A percentile compares a stretch with the other conserved stretches of the same genome.
phyloP scores from a whole-genome alignment of 768 basidiomycete species.

The Boletellus sp. region DNA sequence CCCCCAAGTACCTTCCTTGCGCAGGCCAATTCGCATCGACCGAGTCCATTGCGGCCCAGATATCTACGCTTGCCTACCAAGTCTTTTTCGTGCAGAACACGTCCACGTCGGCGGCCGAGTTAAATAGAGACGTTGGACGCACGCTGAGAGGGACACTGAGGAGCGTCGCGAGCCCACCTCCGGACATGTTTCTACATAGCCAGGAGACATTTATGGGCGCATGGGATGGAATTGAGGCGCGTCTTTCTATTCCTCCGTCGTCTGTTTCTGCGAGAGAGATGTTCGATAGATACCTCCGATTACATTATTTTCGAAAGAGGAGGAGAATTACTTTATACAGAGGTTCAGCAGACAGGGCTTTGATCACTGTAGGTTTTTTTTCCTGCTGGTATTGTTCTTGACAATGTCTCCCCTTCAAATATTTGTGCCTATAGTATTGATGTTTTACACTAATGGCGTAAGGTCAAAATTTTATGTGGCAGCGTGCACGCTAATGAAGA shows the following conservation, averaged over 20 bases:
- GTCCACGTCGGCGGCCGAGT: slow-evolving; percentile 46
- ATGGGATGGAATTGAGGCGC: slow-evolving; percentile 38
- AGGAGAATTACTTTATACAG: slow-evolving; percentile 70
- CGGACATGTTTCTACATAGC: slow-evolving; percentile 50
- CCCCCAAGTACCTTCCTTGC: slow-evolving; percentile 55
- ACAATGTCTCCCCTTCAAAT: background rate
- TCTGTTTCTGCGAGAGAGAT: background rate
- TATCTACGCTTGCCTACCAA: slow-evolving; percentile 62
- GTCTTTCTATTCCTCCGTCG: background rate
- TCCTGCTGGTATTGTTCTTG: background rate
- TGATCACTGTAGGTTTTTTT: slow-evolving; percentile 48
- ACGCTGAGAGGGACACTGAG: slow-evolving; percentile 56
- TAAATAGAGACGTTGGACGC: slow-evolving; percentile 53
- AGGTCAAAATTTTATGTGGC: background rate
- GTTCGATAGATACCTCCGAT: slow-evolving; percentile 56
- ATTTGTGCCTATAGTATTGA: slow-evolving; percentile 42
- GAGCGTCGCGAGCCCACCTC: slow-evolving; percentile 52
- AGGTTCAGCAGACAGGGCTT: slow-evolving; percentile 59
- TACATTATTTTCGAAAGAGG: slow-evolving; percentile 54
- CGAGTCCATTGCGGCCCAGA: slow-evolving; percentile 33
- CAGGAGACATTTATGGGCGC: slow-evolving; percentile 48
- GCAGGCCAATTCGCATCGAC: slow-evolving; percentile 46
- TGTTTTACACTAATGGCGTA: slow-evolving; percentile 62
- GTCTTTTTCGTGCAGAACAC: slow-evolving; percentile 55
- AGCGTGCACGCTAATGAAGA: background rate